Base-by-base conservation (phyloP, 176 grass and related monocot genomes). In the Rhynchospora breviuscula region DNA sequence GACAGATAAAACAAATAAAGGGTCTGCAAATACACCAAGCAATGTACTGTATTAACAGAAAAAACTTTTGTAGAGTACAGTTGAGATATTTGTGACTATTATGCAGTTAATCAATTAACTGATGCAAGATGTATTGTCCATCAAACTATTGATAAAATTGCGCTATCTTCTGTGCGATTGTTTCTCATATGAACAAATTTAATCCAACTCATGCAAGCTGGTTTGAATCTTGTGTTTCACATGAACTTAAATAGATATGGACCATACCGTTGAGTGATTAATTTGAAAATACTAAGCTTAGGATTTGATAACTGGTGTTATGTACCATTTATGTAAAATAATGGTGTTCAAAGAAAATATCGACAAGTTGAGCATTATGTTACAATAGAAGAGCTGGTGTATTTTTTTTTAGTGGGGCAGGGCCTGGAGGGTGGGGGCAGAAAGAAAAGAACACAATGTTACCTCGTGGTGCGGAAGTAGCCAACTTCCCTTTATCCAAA, bases 401-500 rank as follows among this genome's bases (percentile, higher is more conserved):
- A 77, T 40, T 40, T 40, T 40, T 4, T 40, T 40, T 40, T 40
- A 40, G 35, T 40, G 35, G 35, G 35, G 35, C 35, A 40, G 35
- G 35, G 35, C 35, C 35, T 5, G 49, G 49, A 5, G 49, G 49
- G 49, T 8, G 49, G 7, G 49, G 7, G 3, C 1, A 11, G 43
- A 57, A 78, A 76, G 47, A 33, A 57, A 57, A 33, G 51, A 57
- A 57, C 56, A 33, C 25, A 59, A 80, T 64, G 15, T 86, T 91
- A 99, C 96, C 96, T 81, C 60, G 65, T 87, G 46, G 22, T 79
- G 78, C 45, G 58, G 86, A 87, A 87, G 78, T 81, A 51, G 18
- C 63, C 18, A 22, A 82, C 81, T 95, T 95, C 73, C 80, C 87
- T 87, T 90, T 93, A 58, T 86, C 93, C 22, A 40, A 53, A 81